A percentile compares a stretch with the other conserved stretches of the same genome.
phyloP scores from a whole-genome alignment of 1,284 basidiomycete genomes.

The Gymnopus androsaceus region DNA sequence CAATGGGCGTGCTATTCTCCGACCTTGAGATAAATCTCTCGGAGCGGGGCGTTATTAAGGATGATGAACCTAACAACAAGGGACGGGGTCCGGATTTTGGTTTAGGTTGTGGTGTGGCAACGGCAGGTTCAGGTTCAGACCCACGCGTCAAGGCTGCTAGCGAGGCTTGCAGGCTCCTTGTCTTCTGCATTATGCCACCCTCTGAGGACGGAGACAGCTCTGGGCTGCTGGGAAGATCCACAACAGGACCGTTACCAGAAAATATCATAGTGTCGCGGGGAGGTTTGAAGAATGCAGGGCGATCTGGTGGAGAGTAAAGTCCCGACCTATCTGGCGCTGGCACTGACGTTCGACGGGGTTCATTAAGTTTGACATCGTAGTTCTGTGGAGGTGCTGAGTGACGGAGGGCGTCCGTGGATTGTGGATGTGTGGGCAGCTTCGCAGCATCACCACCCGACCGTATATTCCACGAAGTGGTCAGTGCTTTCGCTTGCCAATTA shows the following conservation, averaged over 20 bases:
- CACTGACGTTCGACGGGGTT: slow-evolving; percentile 42
- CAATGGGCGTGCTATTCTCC: slow-evolving; percentile 37
- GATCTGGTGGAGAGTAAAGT: slow-evolving; percentile 54
- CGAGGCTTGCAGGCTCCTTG: slow-evolving; percentile 43
- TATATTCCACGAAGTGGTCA: slow-evolving; percentile 45
- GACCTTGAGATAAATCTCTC: slow-evolving; percentile 35
- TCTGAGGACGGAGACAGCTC: slow-evolving; percentile 39
- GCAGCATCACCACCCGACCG: slow-evolving; percentile 1
- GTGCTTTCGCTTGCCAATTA: slow-evolving; percentile 69
- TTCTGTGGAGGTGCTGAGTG: slow-evolving; percentile 1
- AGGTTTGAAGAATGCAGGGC: slow-evolving; percentile 58
- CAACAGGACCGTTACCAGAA: slow-evolving; percentile 25
- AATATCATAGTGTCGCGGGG: slow-evolving; percentile 58
- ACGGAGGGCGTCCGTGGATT: background rate
- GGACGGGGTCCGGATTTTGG: slow-evolving; percentile 55
- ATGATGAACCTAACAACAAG: slow-evolving; percentile 52
- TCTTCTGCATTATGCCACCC: slow-evolving; percentile 37
- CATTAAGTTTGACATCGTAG: slow-evolving; percentile 11
- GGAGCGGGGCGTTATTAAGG: slow-evolving; percentile 41
- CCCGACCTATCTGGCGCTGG: slow-evolving; percentile 42
- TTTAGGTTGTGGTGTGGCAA: slow-evolving; percentile 28
- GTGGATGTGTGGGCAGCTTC: background rate
- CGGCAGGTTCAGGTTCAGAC: slow-evolving; percentile 26
- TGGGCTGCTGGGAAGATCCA: slow-evolving; percentile 43
- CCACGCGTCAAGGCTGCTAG: slow-evolving; percentile 42